Percentiles rank a stretch among this genome's conserved stretches.
Evolutionary conservation across 108 stramenopile genomes (phyloP).

Genomic region (Mayamaea pseudoterrestris): DNA sequence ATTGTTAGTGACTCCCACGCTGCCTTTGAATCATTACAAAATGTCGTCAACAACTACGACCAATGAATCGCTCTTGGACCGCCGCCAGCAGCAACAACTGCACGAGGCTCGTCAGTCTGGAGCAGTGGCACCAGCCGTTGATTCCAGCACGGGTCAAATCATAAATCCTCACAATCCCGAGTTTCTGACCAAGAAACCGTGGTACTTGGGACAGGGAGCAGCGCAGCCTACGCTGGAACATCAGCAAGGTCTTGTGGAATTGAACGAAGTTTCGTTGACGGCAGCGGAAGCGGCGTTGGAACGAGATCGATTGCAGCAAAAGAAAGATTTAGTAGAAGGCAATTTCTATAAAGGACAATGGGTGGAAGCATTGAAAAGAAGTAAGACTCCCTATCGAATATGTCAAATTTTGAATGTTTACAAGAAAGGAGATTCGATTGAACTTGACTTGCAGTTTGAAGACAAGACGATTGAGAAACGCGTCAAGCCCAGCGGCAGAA

Average conservation of each 20-base stretch:
- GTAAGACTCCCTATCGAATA: constrained; percentile 72
- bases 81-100: constrained; percentile 14
- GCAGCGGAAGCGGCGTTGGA: constrained; percentile 39
- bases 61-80: no score
- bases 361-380: constrained; percentile 80
- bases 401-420: constrained; percentile 64
- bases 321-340: constrained; percentile 19
- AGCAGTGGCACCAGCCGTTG: constrained; percentile 67
- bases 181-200: constrained; percentile 96
- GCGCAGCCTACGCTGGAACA: constrained; percentile 80
- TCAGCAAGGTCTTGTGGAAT: constrained; percentile 43
- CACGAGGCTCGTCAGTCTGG: constrained; percentile 75
- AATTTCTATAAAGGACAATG: constrained; percentile 65
- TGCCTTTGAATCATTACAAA: neutral
- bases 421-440: constrained; percentile 36
- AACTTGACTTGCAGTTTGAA: constrained; percentile 70
- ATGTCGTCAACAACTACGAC: no score
- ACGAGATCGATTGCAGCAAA: constrained; percentile 40
- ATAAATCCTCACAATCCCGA: constrained; percentile 99
- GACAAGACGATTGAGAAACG: constrained; percentile 62
- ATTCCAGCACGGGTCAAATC: constrained; percentile 83
- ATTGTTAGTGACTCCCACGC: neutral
- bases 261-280: constrained; percentile 30
- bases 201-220: constrained; percentile 82
- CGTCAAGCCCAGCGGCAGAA: constrained; percentile 35